phyloP scores from a whole-genome alignment of 164 flowering plant genomes.

The Chimonanthus salicifolius region DNA sequence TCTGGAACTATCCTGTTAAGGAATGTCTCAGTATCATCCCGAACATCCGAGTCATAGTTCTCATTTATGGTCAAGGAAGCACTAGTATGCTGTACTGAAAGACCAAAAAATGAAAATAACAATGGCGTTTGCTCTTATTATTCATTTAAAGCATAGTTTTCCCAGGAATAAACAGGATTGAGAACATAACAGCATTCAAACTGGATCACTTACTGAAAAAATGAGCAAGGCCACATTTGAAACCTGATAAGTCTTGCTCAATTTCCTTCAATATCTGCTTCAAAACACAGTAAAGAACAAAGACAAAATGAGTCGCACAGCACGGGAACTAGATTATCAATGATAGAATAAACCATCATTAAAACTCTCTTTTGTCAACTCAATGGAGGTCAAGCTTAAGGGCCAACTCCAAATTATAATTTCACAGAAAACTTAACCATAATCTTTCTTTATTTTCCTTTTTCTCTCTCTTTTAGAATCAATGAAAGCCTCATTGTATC shows the following conservation, averaged over 20 bases:
- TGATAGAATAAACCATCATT: too few species aligned
- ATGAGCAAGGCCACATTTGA: constrained; percentile 91
- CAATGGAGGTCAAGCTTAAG: too few species aligned
- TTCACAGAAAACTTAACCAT: too few species aligned
- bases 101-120: constrained; percentile 1
- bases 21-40: constrained; percentile 90
- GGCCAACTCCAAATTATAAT: too few species aligned
- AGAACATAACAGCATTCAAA: background rate
- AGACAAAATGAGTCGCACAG: background rate
- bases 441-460: too few species aligned
- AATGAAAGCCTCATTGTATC: too few species aligned
- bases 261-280: constrained; percentile 80
- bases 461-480: too few species aligned
- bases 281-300: background rate
- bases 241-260: constrained; percentile 71
- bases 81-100: constrained; percentile 96
- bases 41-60: constrained; percentile 93
- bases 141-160: background rate
- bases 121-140: background rate
- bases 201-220: constrained; percentile 60
- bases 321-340: too few species aligned
- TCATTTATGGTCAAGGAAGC: constrained; percentile 96
- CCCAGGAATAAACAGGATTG: background rate
- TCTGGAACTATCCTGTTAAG: constrained; percentile 89
- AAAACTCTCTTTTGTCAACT: too few species aligned